phyloP scores from a whole-genome alignment of 306 rosid genomes.

The Alnus rubra region DNA sequence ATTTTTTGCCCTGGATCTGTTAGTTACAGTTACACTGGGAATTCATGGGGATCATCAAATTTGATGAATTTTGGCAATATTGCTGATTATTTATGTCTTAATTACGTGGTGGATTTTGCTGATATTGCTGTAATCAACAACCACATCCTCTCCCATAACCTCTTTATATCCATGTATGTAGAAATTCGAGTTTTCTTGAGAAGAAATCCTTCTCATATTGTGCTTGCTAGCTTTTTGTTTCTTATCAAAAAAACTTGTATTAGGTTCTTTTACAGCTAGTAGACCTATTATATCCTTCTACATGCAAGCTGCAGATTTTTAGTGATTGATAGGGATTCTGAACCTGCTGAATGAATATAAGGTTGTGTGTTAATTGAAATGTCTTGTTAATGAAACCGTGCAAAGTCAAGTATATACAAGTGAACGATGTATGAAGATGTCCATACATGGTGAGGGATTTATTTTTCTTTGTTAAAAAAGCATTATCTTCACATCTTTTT shows the following conservation, averaged over 20 bases:
- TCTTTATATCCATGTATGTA: not conserved
- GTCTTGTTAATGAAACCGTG: not conserved
- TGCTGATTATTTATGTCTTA: not conserved
- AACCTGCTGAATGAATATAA: not conserved
- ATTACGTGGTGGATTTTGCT: not conserved
- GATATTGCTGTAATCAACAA: not conserved
- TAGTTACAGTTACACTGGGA: not conserved
- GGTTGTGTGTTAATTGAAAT: not conserved
- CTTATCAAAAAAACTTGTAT: not conserved
- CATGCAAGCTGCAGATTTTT: not conserved
- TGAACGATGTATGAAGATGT: not conserved
- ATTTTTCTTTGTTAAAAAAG: not conserved
- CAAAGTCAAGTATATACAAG: not conserved
- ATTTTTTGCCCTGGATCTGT: not conserved
- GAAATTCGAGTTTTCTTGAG: not conserved
- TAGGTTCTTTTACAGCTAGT: not conserved
- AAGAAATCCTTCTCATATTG: not conserved
- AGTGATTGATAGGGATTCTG: not conserved
- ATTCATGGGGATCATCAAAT: not conserved
- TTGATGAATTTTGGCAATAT: conserved; percentile 4
- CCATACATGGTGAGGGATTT: not conserved
- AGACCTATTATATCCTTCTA: not conserved
- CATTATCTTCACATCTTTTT: not conserved
- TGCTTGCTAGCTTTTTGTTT: not conserved
- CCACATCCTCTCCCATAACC: not conserved